Evolutionary conservation across 176 grass and related monocot species (phyloP).

Genomic region (Oryza meridionalis): DNA sequence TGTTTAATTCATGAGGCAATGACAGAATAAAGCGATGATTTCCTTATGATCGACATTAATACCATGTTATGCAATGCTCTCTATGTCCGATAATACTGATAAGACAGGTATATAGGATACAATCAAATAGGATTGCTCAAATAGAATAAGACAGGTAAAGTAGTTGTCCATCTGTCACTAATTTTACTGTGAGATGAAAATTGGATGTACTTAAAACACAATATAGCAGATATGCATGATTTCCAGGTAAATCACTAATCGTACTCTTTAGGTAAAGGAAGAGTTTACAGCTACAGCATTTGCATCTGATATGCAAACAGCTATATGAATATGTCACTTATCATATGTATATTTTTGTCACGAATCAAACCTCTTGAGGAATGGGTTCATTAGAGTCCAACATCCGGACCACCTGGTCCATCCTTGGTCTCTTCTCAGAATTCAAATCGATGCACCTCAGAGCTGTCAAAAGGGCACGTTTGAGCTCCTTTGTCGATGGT

Average conservation of each 20-base stretch:
- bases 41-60: not conserved
- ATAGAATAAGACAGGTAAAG: too few species aligned
- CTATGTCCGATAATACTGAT: not conserved
- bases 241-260: constrained; percentile 3
- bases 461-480: constrained; percentile 88
- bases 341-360: constrained; percentile 3
- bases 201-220: not conserved
- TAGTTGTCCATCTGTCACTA: not conserved
- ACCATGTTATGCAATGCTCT: not conserved
- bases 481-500: constrained; percentile 84
- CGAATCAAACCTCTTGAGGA: constrained; percentile 66
- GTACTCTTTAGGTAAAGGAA: not conserved
- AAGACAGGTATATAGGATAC: not conserved
- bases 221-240: constrained; percentile 8
- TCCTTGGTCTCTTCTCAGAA: constrained; percentile 88
- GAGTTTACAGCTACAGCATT: not conserved
- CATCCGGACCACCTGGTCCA: constrained; percentile 98
- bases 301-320: not conserved
- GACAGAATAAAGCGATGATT: not conserved
- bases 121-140: not conserved
- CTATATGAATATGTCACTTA: not conserved
- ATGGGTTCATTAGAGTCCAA: constrained; percentile 75
- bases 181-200: constrained; percentile 21
- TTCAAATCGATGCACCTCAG: constrained; percentile 92
- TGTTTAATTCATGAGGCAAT: constrained; percentile 9